Percentiles rank a stretch among this genome's conserved stretches.
phyloP scores from a whole-genome alignment of 164 flowering plant genomes.

The Magnolia officinalis region DNA sequence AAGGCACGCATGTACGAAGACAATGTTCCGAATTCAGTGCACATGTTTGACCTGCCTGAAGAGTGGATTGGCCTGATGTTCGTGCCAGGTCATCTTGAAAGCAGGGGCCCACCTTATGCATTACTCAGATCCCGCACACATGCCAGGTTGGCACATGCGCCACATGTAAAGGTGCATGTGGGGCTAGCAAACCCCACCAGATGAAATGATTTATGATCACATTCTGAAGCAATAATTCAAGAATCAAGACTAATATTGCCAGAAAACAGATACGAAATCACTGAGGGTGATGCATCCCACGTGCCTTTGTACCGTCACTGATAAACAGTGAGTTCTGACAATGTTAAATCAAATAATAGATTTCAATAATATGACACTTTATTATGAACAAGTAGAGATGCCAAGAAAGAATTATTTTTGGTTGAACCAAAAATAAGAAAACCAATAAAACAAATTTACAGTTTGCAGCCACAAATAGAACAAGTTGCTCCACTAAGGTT shows the following conservation, averaged over 20 bases:
- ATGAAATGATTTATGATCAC: neutral
- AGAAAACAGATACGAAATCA: too few relatives aligned
- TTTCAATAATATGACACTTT: neutral
- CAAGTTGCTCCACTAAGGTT: constrained; percentile 33
- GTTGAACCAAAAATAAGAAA: neutral
- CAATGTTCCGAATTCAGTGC: too few relatives aligned
- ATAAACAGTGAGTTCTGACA: neutral
- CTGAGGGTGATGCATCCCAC: neutral
- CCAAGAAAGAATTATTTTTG: neutral
- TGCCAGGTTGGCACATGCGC: neutral
- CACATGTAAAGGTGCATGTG: neutral
- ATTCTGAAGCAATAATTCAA: too few relatives aligned
- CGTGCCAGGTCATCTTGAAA: too few relatives aligned
- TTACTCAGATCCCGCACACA: neutral
- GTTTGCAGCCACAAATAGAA: constrained; percentile 11
- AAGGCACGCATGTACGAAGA: too few relatives aligned
- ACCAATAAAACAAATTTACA: constrained; percentile 11
- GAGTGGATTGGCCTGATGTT: too few relatives aligned
- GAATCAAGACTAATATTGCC: too few relatives aligned
- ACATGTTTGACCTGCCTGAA: too few relatives aligned
- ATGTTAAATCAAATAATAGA: neutral
- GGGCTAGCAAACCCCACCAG: neutral
- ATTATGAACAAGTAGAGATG: neutral
- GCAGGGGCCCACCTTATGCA: neutral
- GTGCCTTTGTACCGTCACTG: too few relatives aligned